Conservation (phyloP, 2,329 filamentous ascomycete species). For the Metarhizium humberi region DNA sequence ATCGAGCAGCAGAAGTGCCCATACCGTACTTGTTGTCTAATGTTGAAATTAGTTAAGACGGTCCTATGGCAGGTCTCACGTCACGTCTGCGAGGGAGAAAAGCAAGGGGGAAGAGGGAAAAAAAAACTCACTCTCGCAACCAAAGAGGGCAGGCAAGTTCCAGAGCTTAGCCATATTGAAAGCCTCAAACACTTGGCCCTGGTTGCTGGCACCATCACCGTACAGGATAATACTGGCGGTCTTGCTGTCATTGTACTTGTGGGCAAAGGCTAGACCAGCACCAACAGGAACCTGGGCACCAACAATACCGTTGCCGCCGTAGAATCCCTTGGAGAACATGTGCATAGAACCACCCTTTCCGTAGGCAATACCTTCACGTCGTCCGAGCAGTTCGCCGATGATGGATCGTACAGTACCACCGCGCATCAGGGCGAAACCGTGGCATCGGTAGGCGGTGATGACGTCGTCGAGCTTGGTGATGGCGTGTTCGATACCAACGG, state of each 20-base stretch:
- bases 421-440: constrained; percentile 96
- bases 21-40: constrained; percentile 99
- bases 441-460: constrained; percentile 97
- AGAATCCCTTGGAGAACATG: constrained; percentile 98
- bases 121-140: constrained; percentile 79
- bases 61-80: no score
- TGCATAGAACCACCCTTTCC: constrained; percentile 99
- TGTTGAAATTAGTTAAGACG: constrained; percentile 7
- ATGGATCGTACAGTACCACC: constrained; percentile 84
- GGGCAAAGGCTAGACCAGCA: constrained; percentile 91
- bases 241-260: constrained; percentile 85
- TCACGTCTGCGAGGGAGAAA: neutral
- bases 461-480: constrained; percentile 86
- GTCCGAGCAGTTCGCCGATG: constrained; percentile 90
- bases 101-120: neutral
- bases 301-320: constrained; percentile 97
- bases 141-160: constrained; percentile 92
- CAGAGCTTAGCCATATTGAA: constrained; percentile 99
- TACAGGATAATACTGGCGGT: constrained; percentile 85
- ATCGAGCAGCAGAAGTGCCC: constrained; percentile 91
- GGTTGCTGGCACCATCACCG: constrained; percentile 97
- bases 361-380: constrained; percentile 93
- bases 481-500: constrained; percentile 92
- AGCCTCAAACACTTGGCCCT: constrained; percentile 98
- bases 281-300: constrained; percentile 97